Percentiles rank a stretch among this genome's conserved stretches.
Evolutionary conservation across 352 stramenopile species (phyloP).

Genomic region (Phytophthora chlamydospora): DNA sequence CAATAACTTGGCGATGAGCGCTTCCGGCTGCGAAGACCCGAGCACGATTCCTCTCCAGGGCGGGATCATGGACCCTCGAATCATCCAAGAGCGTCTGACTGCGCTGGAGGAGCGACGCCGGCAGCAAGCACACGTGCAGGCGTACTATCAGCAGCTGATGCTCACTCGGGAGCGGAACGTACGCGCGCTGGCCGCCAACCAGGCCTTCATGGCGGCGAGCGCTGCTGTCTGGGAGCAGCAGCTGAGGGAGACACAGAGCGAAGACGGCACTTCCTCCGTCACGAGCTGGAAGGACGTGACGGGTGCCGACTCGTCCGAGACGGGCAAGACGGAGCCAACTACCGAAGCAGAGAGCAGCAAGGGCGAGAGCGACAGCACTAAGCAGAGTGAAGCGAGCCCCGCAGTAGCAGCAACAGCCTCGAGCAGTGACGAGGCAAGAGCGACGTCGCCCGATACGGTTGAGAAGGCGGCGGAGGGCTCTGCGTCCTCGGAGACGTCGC

Average conservation of each 20-base stretch:
- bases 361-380: slow-evolving; percentile 15
- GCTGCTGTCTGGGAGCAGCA: slow-evolving; percentile 56
- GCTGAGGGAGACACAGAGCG: slow-evolving; percentile 26
- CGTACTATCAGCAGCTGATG: slow-evolving; percentile 61
- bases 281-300: slow-evolving; percentile 42
- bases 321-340: slow-evolving; percentile 15
- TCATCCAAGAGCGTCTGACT: slow-evolving; percentile 64
- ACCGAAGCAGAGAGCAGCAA: slow-evolving; percentile 11
- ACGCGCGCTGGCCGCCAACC: slow-evolving; percentile 48
- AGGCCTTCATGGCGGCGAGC: slow-evolving; percentile 53
- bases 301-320: slow-evolving; percentile 15
- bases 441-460: slow-evolving; percentile 23
- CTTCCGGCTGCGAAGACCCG: slow-evolving; percentile 22
- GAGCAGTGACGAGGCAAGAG: slow-evolving; percentile 7
- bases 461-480: slow-evolving; percentile 20
- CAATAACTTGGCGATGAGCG: slow-evolving; percentile 28
- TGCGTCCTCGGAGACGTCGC: slow-evolving; percentile 14
- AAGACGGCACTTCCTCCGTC: slow-evolving; percentile 25
- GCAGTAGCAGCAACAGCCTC: slow-evolving; percentile 1
- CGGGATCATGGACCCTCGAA: slow-evolving; percentile 63
- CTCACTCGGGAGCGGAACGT: slow-evolving; percentile 59
- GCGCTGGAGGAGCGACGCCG: slow-evolving; percentile 59
- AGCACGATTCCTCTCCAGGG: slow-evolving; percentile 38
- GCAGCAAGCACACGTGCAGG: slow-evolving; percentile 56
- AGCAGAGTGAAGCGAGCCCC: slow-evolving; percentile 28